These are phyloP conservation scores for Toxicodendron radicans DNA, from an alignment of 345 rosid genomes.

Conservation along the genomic window DNA sequence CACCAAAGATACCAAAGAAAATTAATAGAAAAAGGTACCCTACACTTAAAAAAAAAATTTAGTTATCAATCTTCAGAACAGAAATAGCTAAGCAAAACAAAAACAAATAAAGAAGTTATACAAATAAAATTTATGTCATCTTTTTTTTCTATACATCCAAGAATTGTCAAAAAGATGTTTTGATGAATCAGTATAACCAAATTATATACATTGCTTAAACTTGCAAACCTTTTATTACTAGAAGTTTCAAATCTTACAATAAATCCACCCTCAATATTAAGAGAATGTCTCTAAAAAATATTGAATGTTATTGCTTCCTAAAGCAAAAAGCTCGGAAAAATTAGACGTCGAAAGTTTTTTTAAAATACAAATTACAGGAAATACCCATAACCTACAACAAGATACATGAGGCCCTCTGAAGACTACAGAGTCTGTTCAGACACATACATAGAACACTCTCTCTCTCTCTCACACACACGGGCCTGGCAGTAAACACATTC, in stretches of 20 bases:
- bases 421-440: constrained; percentile 17
- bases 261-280: constrained; percentile 14
- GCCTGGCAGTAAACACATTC: constrained; percentile 10
- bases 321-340: constrained; percentile 10
- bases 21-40: not conserved
- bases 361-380: constrained; percentile 18
- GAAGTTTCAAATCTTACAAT: constrained; percentile 14
- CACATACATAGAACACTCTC: constrained; percentile 11
- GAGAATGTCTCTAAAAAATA: not conserved
- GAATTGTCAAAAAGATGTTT: constrained; percentile 2
- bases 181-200: constrained; percentile 3
- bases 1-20: not conserved
- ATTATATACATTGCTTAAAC: constrained; percentile 22
- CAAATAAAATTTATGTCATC: constrained; percentile 1
- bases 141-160: constrained; percentile 1
- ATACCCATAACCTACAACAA: constrained; percentile 20
- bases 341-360: constrained; percentile 20
- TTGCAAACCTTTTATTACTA: constrained; percentile 13
- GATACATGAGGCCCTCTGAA: not conserved
- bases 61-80: not conserved
- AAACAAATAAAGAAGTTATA: not conserved
- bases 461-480: not conserved
- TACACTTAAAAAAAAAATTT: not conserved
- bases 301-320: not conserved
- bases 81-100: not conserved